These are phyloP conservation scores for Speleostelium caveatum DNA, from an alignment of 78 protist genomes.

Conservation along the genomic window DNA sequence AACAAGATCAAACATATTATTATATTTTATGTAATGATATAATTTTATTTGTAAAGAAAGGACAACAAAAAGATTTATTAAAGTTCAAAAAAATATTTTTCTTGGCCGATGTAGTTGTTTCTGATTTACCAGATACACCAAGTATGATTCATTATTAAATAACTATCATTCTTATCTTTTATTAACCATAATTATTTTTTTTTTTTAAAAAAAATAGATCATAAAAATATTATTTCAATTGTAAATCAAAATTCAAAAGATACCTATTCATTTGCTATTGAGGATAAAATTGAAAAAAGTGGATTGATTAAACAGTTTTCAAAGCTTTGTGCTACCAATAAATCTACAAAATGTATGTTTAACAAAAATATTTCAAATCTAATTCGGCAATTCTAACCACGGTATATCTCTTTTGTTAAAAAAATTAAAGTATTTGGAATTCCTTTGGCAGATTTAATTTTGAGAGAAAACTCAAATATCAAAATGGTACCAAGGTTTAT, in stretches of 20 bases:
- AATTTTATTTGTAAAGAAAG: constrained; percentile 57
- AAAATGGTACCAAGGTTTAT: constrained; percentile 47
- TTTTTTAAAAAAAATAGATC: too few species aligned
- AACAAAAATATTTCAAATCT: too few species aligned
- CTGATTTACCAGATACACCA: constrained; percentile 41
- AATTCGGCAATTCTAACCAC: too few species aligned
- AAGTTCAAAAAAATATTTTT: constrained; percentile 43
- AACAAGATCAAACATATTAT: constrained; percentile 62
- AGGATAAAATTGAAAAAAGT: constrained; percentile 42
- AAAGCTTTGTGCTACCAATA: constrained; percentile 32
- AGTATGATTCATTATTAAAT: constrained; percentile 4
- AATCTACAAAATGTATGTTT: too few species aligned
- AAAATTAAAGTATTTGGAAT: constrained; percentile 55
- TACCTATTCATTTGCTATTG: constrained; percentile 31
- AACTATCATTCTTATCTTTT: too few species aligned
- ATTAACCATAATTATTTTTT: too few species aligned
- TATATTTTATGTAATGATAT: constrained; percentile 68
- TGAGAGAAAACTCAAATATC: constrained; percentile 21
- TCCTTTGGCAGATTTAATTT: constrained; percentile 17
- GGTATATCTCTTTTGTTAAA: too few species aligned
- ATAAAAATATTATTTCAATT: constrained; percentile 54
- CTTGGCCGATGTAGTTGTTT: constrained; percentile 48
- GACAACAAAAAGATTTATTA: constrained; percentile 6
- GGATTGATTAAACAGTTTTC: constrained; percentile 52
- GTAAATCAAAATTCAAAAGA: constrained; percentile 34